Conservation (phyloP, 179 eudicot genomes). For the Patellifolia procumbens region DNA sequence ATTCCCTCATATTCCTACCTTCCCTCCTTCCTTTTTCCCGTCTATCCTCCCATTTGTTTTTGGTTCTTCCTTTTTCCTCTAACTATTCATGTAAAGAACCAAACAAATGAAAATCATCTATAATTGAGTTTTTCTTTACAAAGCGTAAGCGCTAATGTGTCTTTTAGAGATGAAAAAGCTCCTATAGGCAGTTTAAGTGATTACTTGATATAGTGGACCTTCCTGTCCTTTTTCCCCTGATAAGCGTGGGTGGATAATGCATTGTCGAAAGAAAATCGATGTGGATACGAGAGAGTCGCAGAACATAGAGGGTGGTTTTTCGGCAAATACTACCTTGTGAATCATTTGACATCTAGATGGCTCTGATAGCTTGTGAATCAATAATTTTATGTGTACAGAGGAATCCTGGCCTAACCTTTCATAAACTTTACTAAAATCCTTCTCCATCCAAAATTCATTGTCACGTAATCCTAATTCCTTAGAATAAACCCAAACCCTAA, state of each 20-base stretch:
- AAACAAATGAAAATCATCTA: too few relatives aligned
- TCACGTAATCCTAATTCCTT: too few relatives aligned
- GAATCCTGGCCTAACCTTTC: neutral
- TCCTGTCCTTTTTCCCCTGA: neutral
- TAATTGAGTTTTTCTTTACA: too few relatives aligned
- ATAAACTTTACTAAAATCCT: too few relatives aligned
- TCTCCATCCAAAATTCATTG: too few relatives aligned
- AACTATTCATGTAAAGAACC: too few relatives aligned
- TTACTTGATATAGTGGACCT: neutral
- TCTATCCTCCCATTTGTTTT: too few relatives aligned
- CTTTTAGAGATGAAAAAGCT: neutral
- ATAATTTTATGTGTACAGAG: neutral
- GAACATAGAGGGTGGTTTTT: neutral
- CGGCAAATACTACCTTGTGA: neutral
- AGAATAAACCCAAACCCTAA: too few relatives aligned
- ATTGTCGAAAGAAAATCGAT: neutral
- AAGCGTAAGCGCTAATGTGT: too few relatives aligned
- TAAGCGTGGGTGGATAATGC: neutral
- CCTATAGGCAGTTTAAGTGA: neutral
- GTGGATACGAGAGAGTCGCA: neutral
- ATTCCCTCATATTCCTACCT: too few relatives aligned
- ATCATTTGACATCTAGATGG: neutral
- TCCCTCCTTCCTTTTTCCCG: too few relatives aligned
- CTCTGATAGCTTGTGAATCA: neutral
- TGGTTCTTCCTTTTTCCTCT: too few relatives aligned